Evolutionary conservation across 1,284 basidiomycete species (phyloP), one percentile per base, ranked within the genome.

Genomic region (Ceratobasidium sp.): DNA sequence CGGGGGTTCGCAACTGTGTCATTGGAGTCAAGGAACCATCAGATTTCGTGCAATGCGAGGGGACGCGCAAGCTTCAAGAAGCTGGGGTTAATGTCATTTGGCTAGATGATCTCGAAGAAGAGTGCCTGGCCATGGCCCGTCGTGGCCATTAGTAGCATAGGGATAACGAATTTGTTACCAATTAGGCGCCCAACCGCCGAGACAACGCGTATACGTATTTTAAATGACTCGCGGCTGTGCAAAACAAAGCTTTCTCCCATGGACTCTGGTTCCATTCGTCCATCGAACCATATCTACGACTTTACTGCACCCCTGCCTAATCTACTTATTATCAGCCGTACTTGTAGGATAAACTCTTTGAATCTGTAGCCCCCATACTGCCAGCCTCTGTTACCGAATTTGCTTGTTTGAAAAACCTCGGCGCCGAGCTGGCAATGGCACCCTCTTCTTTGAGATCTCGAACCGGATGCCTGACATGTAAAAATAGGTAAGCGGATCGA

Each of bases 11-110:
- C 58, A 83, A 88, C 12, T 96, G 97, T 72, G 89, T 91, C 76
- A 91, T 98, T 68, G 97, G 96, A 7, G 94, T 93, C 1, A 85
- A 88, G 65, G 97, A 99, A 78, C 97, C 97, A 5, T 87, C 88
- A 65, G 97, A 99, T 79, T 99, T 98, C 78, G 96, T 99, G 7
- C 83, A 88, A 22, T 98, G 96, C 76, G 90, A 96, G 77, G 96
- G 96, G 2, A 90, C 92, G 15, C 83, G 83, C 72, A 88, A 88
- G 73, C 78, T 99, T 72, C 84, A 83, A 74, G 84, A 90, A 40
- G 89, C 87, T 3, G 92, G 92, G 0, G 85, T 96, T 2, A 82
- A 91, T 50, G 89, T 99, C 0, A 75, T 88, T 31, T 91, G 92
- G 82, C 77, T 96, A 12, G 82, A 83, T 27, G 89, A 87, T 0